Evolutionary conservation across 2,329 filamentous ascomycete species (phyloP).

Genomic region (Clarireedia paspali): DNA sequence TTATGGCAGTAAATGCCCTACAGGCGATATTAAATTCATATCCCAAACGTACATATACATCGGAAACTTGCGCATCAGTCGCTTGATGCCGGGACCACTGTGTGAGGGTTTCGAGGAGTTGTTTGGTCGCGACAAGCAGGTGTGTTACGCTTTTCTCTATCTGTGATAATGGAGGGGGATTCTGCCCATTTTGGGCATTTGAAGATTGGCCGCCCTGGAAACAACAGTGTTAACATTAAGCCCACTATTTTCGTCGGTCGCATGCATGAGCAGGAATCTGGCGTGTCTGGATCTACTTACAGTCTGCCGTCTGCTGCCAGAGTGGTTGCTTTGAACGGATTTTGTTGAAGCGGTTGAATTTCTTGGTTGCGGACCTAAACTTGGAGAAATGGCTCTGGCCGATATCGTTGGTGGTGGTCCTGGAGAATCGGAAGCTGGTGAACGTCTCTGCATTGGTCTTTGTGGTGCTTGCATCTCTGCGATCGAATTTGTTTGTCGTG

Average conservation of each 20-base stretch:
- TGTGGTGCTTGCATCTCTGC: constrained; percentile 46
- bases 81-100: constrained; percentile 93
- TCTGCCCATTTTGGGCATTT: constrained; percentile 16
- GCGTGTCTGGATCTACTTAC: constrained; percentile 38
- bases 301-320: constrained; percentile 43
- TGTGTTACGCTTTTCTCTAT: constrained; percentile 99
- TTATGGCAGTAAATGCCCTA: constrained; percentile 91
- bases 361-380: constrained; percentile 46
- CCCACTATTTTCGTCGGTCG: neutral
- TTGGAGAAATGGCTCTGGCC: constrained; percentile 52
- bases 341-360: constrained; percentile 59
- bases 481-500: constrained; percentile 2
- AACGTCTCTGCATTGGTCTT: constrained; percentile 51
- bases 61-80: constrained; percentile 90
- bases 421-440: constrained; percentile 52
- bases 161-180: constrained; percentile 57
- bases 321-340: constrained; percentile 42
- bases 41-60: constrained; percentile 93
- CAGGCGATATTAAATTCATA: constrained; percentile 99
- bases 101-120: constrained; percentile 92
- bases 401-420: constrained; percentile 48
- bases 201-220: constrained; percentile 16
- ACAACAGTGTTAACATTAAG: constrained; percentile 6
- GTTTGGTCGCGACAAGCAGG: constrained; percentile 93
- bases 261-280: no score